Conservation (phyloP, 495 filamentous ascomycete species). For the Neurospora discreta region DNA sequence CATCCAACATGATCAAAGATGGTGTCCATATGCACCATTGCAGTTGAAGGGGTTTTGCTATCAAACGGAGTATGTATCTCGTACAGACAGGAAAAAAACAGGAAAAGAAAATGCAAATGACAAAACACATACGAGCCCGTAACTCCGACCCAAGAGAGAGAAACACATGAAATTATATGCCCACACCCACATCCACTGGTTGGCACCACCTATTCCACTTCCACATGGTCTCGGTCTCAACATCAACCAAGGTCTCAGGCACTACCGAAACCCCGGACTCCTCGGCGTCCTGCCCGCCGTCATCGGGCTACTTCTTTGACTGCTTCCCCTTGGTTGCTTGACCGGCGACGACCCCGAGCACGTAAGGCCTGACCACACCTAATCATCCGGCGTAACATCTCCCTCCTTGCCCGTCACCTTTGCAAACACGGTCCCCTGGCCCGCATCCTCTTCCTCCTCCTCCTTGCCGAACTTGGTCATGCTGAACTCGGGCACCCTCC, state of each 20-base stretch:
- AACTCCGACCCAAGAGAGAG: constrained; percentile 1
- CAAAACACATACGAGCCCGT: not conserved
- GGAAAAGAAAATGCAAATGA: not conserved
- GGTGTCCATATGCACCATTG: not conserved
- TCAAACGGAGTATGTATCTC: not conserved
- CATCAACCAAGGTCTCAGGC: not conserved
- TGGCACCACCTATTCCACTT: not conserved
- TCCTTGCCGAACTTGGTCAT: constrained; percentile 37
- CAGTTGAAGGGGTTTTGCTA: not conserved
- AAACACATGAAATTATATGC: not conserved
- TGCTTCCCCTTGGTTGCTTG: not conserved
- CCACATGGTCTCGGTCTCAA: not conserved
- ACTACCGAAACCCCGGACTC: not conserved
- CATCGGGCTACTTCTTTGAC: not conserved
- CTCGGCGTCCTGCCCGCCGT: not conserved
- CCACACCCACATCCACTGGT: not conserved
- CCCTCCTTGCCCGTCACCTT: constrained; percentile 18
- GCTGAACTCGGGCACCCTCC: constrained; percentile 33
- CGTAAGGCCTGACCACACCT: constrained; percentile 23
- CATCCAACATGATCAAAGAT: not conserved
- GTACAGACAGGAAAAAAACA: not conserved
- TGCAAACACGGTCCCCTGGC: constrained; percentile 17
- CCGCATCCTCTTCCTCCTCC: constrained; percentile 26
- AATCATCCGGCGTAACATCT: constrained; percentile 24
- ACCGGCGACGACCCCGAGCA: constrained; percentile 11